These are phyloP conservation scores for Capsaspora owczarzaki DNA, from an alignment of 78 protist species.

Conservation along the genomic window DNA sequence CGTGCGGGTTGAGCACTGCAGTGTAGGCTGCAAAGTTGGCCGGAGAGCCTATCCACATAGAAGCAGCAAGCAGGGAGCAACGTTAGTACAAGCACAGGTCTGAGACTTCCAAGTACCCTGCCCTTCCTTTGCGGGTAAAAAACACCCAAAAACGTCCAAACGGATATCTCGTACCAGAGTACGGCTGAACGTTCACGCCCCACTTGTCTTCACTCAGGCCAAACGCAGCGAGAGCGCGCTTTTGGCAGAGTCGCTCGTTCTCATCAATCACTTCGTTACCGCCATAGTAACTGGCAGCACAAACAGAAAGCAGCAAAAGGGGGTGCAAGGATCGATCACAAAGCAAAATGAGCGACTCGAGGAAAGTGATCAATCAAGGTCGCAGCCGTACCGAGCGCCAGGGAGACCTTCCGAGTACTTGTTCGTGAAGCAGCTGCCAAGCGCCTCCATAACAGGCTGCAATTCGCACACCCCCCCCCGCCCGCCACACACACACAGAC, in stretches of 20 bases:
- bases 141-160: too few species aligned
- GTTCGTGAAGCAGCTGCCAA: conserved; percentile 95
- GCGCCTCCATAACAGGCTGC: conserved; percentile 68
- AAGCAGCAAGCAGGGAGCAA: too few species aligned
- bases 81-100: too few species aligned
- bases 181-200: conserved; percentile 99
- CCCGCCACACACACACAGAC: too few species aligned
- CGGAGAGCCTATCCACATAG: conserved; percentile 56
- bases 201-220: conserved; percentile 78
- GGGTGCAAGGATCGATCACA: too few species aligned
- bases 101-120: too few species aligned
- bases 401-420: conserved; percentile 98
- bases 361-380: too few species aligned
- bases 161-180: too few species aligned
- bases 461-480: too few species aligned
- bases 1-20: conserved; percentile 93
- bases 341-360: too few species aligned
- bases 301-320: too few species aligned
- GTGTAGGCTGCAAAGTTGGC: conserved; percentile 95
- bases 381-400: neutral
- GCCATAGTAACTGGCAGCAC: conserved; percentile 77
- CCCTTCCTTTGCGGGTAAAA: too few species aligned
- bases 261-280: conserved; percentile 94
- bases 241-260: conserved; percentile 80
- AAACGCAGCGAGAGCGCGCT: conserved; percentile 89